Conservation (phyloP, 2,329 filamentous ascomycete species). For the Nigrograna mackinnonii region DNA sequence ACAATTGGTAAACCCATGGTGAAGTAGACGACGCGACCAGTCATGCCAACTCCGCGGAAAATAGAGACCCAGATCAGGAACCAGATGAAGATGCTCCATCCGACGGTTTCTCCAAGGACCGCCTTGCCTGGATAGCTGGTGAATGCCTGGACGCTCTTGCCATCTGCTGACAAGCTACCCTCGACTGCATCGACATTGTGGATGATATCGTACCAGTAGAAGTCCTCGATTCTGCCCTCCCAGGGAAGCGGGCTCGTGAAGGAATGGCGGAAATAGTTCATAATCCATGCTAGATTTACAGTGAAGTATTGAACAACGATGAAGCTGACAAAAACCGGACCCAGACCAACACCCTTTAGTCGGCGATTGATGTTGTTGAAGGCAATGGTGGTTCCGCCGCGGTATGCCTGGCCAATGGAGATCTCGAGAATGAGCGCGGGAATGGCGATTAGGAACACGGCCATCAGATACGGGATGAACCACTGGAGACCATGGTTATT, state of each 20-base stretch:
- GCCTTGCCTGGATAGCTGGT: conserved; percentile 51
- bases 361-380: conserved; percentile 56
- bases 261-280: conserved; percentile 61
- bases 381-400: conserved; percentile 59
- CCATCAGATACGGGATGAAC: conserved; percentile 62
- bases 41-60: conserved; percentile 61
- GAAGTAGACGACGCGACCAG: conserved; percentile 63
- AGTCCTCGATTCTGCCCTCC: conserved; percentile 55
- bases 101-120: conserved; percentile 60
- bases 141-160: conserved; percentile 46
- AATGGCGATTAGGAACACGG: conserved; percentile 60
- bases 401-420: conserved; percentile 56
- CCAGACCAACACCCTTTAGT: conserved; percentile 58
- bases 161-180: conserved; percentile 36
- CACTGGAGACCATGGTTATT: conserved; percentile 64
- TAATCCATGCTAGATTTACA: conserved; percentile 62
- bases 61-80: conserved; percentile 64
- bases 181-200: conserved; percentile 49
- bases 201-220: conserved; percentile 56
- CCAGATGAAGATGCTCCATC: conserved; percentile 63
- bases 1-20: conserved; percentile 65
- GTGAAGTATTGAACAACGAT: conserved; percentile 63
- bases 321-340: conserved; percentile 56
- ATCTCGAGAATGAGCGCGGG: conserved; percentile 61
- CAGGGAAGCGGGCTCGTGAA: conserved; percentile 61